Percentiles rank a stretch among this genome's conserved stretches.
phyloP scores from a whole-genome alignment of 148 eudicot species.

The Euryodendron excelsum region DNA sequence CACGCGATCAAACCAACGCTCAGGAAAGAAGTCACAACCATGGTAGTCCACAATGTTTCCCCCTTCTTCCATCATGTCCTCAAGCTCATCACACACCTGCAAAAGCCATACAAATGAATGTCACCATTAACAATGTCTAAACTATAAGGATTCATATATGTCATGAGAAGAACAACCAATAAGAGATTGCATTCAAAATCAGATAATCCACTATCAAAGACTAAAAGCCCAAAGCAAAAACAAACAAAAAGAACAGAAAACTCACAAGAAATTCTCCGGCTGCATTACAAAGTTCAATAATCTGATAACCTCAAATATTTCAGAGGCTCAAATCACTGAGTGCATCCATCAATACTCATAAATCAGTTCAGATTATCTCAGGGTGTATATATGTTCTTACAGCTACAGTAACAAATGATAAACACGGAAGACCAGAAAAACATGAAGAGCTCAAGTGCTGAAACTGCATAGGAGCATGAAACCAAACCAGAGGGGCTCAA shows the following conservation, averaged over 20 bases:
- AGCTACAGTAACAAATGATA: neutral
- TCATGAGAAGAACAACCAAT: neutral
- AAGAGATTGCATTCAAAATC: neutral
- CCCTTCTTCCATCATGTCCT: slow-evolving; percentile 82
- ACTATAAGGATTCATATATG: neutral
- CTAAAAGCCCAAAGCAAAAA: neutral
- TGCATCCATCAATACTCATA: neutral
- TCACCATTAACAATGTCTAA: too few relatives aligned
- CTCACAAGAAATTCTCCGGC: neutral
- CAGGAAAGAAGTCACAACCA: slow-evolving; percentile 96
- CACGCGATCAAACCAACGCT: slow-evolving; percentile 88
- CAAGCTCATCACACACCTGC: slow-evolving; percentile 98
- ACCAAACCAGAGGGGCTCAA: neutral
- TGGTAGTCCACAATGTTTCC: slow-evolving; percentile 90
- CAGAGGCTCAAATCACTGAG: neutral
- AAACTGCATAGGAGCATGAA: neutral
- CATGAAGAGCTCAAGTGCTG: neutral
- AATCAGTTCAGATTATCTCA: neutral
- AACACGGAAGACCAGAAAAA: neutral
- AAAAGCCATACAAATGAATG: slow-evolving; percentile 15
- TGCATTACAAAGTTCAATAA: neutral
- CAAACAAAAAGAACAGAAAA: neutral
- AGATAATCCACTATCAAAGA: neutral
- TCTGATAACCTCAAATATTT: neutral
- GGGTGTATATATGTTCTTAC: neutral